A percentile compares a stretch with the other conserved stretches of the same genome.
phyloP scores from a whole-genome alignment of 306 rosid species.

The Potentilla sterilis region DNA sequence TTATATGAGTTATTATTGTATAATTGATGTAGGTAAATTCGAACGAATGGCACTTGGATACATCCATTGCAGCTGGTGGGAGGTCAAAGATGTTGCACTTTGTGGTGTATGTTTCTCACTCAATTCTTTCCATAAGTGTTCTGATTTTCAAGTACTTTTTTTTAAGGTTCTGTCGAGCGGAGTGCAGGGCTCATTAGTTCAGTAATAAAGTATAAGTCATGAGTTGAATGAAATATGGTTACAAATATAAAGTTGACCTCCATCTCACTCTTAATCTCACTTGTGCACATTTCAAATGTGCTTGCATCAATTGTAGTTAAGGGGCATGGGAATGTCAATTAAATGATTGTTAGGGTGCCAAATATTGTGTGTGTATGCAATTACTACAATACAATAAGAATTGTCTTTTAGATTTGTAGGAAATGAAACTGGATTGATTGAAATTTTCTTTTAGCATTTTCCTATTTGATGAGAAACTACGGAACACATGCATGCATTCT shows the following conservation, averaged over 20 bases:
- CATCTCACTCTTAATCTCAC: not conserved
- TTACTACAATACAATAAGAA: too few species aligned
- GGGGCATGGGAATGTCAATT: not conserved
- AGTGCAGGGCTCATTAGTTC: not conserved
- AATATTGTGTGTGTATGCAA: not conserved
- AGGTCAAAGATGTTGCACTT: conserved; percentile 97
- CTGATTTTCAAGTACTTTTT: not conserved
- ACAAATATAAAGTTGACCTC: not conserved
- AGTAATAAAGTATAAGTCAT: not conserved
- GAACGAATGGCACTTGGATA: conserved; percentile 96
- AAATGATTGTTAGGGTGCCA: not conserved
- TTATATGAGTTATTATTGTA: conserved; percentile 11
- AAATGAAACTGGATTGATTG: not conserved
- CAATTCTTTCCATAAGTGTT: conserved; percentile 20
- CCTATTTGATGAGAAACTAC: not conserved
- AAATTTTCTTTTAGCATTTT: not conserved
- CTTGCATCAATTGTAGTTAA: not conserved
- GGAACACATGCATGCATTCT: not conserved
- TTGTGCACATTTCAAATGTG: not conserved
- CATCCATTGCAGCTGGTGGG: conserved; percentile 94
- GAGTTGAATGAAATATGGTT: not conserved
- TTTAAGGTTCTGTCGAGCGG: not conserved
- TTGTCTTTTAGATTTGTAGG: not conserved
- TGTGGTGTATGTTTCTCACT: conserved; percentile 84
- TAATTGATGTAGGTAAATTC: conserved; percentile 73